These are phyloP conservation scores for Colletotrichum sp. DNA, from an alignment of 2,329 filamentous ascomycete genomes.

Conservation along the genomic window DNA sequence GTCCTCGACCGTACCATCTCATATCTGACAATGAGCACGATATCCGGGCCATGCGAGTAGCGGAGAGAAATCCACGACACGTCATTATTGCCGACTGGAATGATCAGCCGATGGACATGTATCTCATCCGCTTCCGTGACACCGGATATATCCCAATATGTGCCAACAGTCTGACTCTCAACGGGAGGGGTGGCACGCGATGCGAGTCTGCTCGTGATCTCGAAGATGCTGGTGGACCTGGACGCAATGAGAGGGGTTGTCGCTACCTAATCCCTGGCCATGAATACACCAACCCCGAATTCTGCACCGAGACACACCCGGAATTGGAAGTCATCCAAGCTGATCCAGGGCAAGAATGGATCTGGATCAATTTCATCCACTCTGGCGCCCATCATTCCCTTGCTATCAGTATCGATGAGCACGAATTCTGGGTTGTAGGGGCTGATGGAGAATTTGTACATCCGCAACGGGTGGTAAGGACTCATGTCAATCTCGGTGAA, in stretches of 20 bases:
- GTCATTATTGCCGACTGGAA: slow-evolving; percentile 10
- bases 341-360: background rate
- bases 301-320: background rate
- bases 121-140: slow-evolving; percentile 1
- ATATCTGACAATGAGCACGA: background rate
- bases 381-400: slow-evolving; percentile 1
- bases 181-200: background rate
- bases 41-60: background rate
- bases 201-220: background rate
- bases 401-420: slow-evolving; percentile 53
- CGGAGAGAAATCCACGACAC: background rate
- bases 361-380: slow-evolving; percentile 8
- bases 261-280: background rate
- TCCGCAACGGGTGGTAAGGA: slow-evolving; percentile 40
- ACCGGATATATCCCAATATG: slow-evolving; percentile 10
- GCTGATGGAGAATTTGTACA: slow-evolving; percentile 60
- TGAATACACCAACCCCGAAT: background rate
- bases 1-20: background rate
- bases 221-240: background rate
- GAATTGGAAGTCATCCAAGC: background rate
- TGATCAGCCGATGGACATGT: slow-evolving; percentile 9
- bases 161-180: slow-evolving; percentile 4
- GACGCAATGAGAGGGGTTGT: slow-evolving; percentile 3
- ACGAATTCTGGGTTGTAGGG: slow-evolving; percentile 57
- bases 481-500: background rate